Evolutionary conservation across 2,329 filamentous ascomycete species (phyloP), one percentile per base, ranked within the genome.

Genomic region (Aotearoamyces nothofagi): DNA sequence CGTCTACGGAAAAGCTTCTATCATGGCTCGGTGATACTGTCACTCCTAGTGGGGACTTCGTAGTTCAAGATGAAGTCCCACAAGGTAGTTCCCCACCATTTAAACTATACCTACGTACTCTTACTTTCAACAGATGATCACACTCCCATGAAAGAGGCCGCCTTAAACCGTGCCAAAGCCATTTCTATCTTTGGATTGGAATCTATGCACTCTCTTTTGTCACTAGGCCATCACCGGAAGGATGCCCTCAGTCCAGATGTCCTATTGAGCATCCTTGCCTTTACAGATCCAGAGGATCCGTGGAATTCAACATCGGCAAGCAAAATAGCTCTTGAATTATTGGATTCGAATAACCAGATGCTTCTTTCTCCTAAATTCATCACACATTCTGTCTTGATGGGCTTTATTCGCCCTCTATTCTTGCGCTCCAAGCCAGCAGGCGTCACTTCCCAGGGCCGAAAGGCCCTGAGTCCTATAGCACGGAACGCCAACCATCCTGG

Each of bases 321-420:
- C 4, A n/a, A 27, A 0, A 27, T 41, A 1, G 55, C 63, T 1
- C 22, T 22, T 1, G 20, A 26, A 2, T 35, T 64, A 2, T 36
- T 65, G 4, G 24, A 42, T 1, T 12, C 36, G 2, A 43, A 52
- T 17, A 26, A 25, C 5, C 4, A 13, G 5, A 34, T 47, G 20
- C 22, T 32, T 8, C 24, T 29, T 12, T 27, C 34, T 3, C n/a
- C 27, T 11, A 31, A 39, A 2, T 63, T 71, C 39, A 54, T 73
- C 39, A 54, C 63, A 11, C 56, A 61, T n/a, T 53, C 61, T 22
- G 56, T 83, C 32, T 63, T 86, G 4, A 58, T 64, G 36, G 53
- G 56, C 41, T 73, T 73, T 43, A 60, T 86, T 28, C 73, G 72
- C 20, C 74, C 74, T 15, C 54, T 80, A 5, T 84, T 86, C 55